A percentile compares a stretch with the other conserved stretches of the same genome.
Conservation (phyloP, 2,329 filamentous ascomycete species). For the Tolypocladium endophyticum region DNA sequence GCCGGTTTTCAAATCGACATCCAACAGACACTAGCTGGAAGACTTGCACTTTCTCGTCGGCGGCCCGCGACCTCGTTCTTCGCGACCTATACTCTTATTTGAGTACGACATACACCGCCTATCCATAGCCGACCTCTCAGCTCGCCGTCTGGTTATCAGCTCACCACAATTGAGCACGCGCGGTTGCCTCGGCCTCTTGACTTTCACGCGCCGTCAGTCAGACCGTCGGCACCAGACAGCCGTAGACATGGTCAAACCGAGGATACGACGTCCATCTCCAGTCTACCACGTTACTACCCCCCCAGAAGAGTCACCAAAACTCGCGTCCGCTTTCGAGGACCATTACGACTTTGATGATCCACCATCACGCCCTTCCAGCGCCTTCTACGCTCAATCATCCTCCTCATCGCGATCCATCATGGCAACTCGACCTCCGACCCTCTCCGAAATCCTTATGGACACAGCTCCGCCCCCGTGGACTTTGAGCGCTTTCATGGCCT, state of each 20-base stretch:
- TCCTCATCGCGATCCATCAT: conserved; percentile 21
- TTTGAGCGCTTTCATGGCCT: conserved; percentile 87
- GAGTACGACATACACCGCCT: not conserved
- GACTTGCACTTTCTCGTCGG: not conserved
- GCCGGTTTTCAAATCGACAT: not conserved
- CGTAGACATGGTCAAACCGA: conserved; percentile 33
- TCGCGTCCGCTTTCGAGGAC: conserved; percentile 34
- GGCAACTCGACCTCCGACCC: conserved; percentile 45
- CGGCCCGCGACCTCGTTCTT: not conserved
- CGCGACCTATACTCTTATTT: not conserved
- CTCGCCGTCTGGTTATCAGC: not conserved
- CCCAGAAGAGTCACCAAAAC: conserved; percentile 30
- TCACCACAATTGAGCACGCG: not conserved
- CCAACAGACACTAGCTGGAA: not conserved
- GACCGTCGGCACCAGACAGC: not conserved
- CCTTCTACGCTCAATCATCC: conserved; percentile 32
- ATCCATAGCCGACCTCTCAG: conserved; percentile 1
- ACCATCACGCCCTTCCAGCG: conserved; percentile 38
- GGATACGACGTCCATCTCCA: conserved; percentile 33
- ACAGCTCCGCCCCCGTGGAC: conserved; percentile 82
- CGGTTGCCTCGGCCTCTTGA: not conserved
- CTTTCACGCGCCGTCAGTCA: not conserved
- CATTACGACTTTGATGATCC: conserved; percentile 29
- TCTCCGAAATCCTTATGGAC: conserved; percentile 83
- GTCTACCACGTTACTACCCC: conserved; percentile 30